These are phyloP conservation scores for Pterocarpus macrocarpus DNA, from an alignment of 306 rosid species.

Conservation along the genomic window DNA sequence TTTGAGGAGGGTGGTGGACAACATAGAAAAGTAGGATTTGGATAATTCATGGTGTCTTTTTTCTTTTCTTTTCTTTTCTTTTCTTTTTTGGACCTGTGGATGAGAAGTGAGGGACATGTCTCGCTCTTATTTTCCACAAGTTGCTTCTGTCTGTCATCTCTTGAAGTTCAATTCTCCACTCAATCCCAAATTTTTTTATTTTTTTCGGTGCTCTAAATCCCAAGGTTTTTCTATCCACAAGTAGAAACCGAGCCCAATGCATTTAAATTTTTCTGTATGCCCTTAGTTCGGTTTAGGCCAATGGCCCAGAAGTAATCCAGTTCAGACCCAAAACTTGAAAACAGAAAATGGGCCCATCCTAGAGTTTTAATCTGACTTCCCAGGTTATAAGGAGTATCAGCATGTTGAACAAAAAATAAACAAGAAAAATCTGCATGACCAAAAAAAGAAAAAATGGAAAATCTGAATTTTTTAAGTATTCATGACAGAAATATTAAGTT, in stretches of 20 bases:
- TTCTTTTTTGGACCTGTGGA: constrained; percentile 68
- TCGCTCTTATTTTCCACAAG: constrained; percentile 54
- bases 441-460: too few relatives aligned
- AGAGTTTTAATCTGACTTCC: background rate
- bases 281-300: background rate
- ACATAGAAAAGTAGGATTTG: constrained; percentile 46
- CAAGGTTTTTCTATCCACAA: background rate
- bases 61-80: background rate
- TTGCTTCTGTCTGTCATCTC: constrained; percentile 4
- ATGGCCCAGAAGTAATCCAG: background rate
- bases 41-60: constrained; percentile 62
- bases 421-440: background rate
- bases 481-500: too few relatives aligned
- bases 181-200: background rate
- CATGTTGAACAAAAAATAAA: too few relatives aligned
- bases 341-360: background rate
- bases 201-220: too few relatives aligned
- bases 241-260: background rate
- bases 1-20: constrained; percentile 45
- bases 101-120: constrained; percentile 62
- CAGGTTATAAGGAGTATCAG: too few relatives aligned
- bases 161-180: background rate
- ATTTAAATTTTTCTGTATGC: background rate
- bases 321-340: background rate
- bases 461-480: too few relatives aligned